phyloP scores from a whole-genome alignment of 257 asterid species.

The Orobanche coerulescens region DNA sequence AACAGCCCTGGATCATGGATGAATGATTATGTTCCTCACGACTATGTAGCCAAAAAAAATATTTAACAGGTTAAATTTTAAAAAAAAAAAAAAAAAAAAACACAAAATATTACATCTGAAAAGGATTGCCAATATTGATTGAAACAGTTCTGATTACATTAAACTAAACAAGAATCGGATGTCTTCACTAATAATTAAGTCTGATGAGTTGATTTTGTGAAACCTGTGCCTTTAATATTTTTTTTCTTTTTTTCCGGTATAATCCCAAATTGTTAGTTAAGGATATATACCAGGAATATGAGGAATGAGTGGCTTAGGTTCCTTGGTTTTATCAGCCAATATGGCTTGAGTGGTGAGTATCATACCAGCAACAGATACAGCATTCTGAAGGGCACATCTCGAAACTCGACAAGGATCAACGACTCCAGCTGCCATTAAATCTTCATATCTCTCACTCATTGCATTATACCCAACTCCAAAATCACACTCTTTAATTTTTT shows the following conservation, averaged over 20 bases:
- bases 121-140: not conserved
- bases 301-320: slow-evolving; percentile 57
- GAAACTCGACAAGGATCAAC: slow-evolving; percentile 76
- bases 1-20: too few relatives aligned
- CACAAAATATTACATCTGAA: not conserved
- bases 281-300: slow-evolving; percentile 77
- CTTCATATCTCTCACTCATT: slow-evolving; percentile 67
- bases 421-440: slow-evolving; percentile 76
- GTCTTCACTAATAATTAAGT: too few relatives aligned
- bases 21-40: too few relatives aligned
- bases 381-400: slow-evolving; percentile 80
- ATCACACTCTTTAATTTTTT: slow-evolving; percentile 43
- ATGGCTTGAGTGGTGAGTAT: slow-evolving; percentile 88
- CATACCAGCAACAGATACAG: slow-evolving; percentile 84
- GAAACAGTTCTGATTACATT: not conserved
- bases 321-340: slow-evolving; percentile 62
- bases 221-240: too few relatives aligned
- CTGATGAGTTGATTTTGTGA: too few relatives aligned
- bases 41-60: too few relatives aligned
- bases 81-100: not conserved
- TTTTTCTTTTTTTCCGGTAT: slow-evolving; percentile 2
- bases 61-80: too few relatives aligned
- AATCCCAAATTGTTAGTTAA: slow-evolving; percentile 13
- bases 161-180: not conserved
- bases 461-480: slow-evolving; percentile 70